Evolutionary conservation across 805 yeast genomes (phyloP).

Genomic region (Myxozyma neglecta): DNA sequence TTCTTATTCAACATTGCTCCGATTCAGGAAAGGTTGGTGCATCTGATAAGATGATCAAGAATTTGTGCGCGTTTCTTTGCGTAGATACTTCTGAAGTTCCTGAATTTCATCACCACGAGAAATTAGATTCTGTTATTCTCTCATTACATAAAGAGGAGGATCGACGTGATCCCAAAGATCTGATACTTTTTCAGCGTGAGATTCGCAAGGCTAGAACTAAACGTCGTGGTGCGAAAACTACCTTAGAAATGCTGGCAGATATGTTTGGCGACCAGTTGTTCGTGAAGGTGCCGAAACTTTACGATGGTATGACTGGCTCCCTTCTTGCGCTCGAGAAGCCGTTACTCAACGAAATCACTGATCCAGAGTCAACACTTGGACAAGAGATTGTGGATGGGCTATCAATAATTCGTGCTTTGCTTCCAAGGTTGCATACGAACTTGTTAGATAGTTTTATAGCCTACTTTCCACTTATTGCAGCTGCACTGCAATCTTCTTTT

Average conservation of each 20-base stretch:
- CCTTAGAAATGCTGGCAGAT: slow-evolving; percentile 60
- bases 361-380: slow-evolving; percentile 53
- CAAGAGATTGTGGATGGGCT: slow-evolving; percentile 83
- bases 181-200: slow-evolving; percentile 59
- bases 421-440: slow-evolving; percentile 56
- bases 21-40: slow-evolving; percentile 63
- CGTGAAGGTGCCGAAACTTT: slow-evolving; percentile 62
- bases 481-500: slow-evolving; percentile 62
- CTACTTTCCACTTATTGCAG: slow-evolving; percentile 53
- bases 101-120: slow-evolving; percentile 70
- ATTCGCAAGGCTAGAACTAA: slow-evolving; percentile 75
- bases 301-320: slow-evolving; percentile 65
- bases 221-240: slow-evolving; percentile 76
- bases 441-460: slow-evolving; percentile 53
- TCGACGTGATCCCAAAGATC: slow-evolving; percentile 56
- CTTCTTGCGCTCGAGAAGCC: slow-evolving; percentile 44
- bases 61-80: slow-evolving; percentile 87
- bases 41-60: slow-evolving; percentile 84
- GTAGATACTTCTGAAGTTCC: slow-evolving; percentile 97
- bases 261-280: slow-evolving; percentile 59
- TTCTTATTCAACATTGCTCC: slow-evolving; percentile 61
- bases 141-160: slow-evolving; percentile 81
- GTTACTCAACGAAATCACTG: slow-evolving; percentile 39
- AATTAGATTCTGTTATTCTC: slow-evolving; percentile 55
- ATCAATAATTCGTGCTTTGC: slow-evolving; percentile 74